Base-by-base conservation (phyloP, 371 early-diverging fungal genomes). In the Apophysomyces ossiformis region DNA sequence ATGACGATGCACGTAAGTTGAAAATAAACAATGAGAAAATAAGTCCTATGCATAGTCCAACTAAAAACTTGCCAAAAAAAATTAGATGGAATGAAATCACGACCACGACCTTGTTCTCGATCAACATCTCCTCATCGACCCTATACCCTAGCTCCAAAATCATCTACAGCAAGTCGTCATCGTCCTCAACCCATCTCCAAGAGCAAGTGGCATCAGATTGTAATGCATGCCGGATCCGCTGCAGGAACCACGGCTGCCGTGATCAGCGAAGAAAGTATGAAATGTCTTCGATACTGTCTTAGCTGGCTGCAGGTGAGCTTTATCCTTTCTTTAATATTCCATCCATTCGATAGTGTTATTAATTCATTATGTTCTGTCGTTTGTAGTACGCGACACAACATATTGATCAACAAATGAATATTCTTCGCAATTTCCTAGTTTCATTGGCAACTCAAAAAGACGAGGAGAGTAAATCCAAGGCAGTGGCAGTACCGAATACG, bases 201-300 rank as follows among this genome's bases (percentile, higher is more conserved):
- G 59, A 70, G 75, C 71, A 75, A 88, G 21, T 92, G 90, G 92
- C 82, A 81, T 50, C 83, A 86, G 60, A 74, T 93, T 57, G 88
- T 92, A 12, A 74, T 91, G 38, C 81, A 87, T 41, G 85, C 87
- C n/a, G 78, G 87, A 11, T 78, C 87, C 11, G 87, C 90, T 43
- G 83, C 88, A 9, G 85, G 87, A 41, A 85, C 88, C 11, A 87
- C 85, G 16, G 90, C 91, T 13, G 88, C 90, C 44, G 85, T 89
- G 1, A 77, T 91, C 16, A 89, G 89, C 60, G 90, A 91, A 65
- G 91, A 93, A 74, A 86, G 87, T 65, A 85, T 93, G 85, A 86
- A 85, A 62, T 81, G 89, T 63, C 75, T 92, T 26, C 80, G 85
- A 56, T 93, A 92, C 69, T 93, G 93, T 68, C 79, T 92, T 15